phyloP scores from a whole-genome alignment of 163 green algal genomes.

The Scenedesmus sp. region DNA sequence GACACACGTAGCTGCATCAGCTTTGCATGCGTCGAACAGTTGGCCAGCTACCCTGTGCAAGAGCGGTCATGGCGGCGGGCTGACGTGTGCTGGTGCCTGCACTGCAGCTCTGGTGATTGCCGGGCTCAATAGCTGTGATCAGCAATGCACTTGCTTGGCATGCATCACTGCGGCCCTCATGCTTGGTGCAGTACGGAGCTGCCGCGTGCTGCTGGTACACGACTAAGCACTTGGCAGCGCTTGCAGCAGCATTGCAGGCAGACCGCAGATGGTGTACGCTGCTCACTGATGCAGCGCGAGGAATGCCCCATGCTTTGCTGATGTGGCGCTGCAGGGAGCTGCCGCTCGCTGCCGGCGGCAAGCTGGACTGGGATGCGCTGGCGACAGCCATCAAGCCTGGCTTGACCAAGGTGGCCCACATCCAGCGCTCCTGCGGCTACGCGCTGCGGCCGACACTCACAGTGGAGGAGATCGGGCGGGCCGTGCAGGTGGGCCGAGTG shows the following conservation, averaged over 20 bases:
- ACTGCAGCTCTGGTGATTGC: too few relatives aligned
- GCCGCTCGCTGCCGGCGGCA: slow-evolving; percentile 65
- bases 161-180: not conserved
- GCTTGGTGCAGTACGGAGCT: not conserved
- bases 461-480: slow-evolving; percentile 85
- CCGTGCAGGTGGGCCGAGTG: slow-evolving; percentile 35
- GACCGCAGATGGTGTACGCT: too few relatives aligned
- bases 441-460: slow-evolving; percentile 87
- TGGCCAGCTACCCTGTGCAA: too few relatives aligned
- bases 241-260: not conserved
- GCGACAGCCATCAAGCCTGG: slow-evolving; percentile 67
- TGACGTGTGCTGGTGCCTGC: too few relatives aligned
- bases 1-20: too few relatives aligned
- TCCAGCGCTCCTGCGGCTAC: slow-evolving; percentile 98
- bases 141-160: too few relatives aligned
- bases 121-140: too few relatives aligned
- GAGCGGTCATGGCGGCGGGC: too few relatives aligned
- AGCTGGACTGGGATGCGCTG: slow-evolving; percentile 87
- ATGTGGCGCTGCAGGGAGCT: slow-evolving; percentile 65
- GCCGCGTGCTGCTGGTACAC: too few relatives aligned
- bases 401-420: slow-evolving; percentile 81
- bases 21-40: too few relatives aligned
- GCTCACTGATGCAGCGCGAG: too few relatives aligned
- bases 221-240: not conserved
- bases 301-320: not conserved